Base-by-base conservation (phyloP, 768 basidiomycete genomes). In the Amanita rimosa region DNA sequence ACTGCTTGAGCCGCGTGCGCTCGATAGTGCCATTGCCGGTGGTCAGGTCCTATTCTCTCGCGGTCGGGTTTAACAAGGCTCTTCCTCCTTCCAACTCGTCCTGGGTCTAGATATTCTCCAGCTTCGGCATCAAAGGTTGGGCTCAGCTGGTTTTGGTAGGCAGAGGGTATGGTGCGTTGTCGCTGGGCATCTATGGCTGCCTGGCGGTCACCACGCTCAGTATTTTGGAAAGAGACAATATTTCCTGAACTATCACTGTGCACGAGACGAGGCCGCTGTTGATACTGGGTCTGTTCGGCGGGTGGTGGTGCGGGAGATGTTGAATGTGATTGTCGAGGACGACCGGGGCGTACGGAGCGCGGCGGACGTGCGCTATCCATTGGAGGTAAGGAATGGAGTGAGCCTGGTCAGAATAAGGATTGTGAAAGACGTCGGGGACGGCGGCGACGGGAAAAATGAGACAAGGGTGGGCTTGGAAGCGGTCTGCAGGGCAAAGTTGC, bases 11-110 rank as follows among this genome's bases (percentile, higher is more conserved):
- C 84, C 16, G 89, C 89, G 65, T 88, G 92, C 50, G 74, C 80
- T 47, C 89, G 81, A 67, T 98, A 98, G 66, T 97, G 86, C 83
- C 85, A 98, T 58, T 93, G 83, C 44, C 92, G 78, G 70, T 97
- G 92, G 36, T 81, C 81, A 8, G 93, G 92, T 59, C 97, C 93
- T 56, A 97, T 89, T 73, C 94, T 91, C 71, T 96, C 94, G 50
- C 95, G 73, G 65, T 99, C 95, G 4, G 95, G 95, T 49, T 76
- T 72, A 46, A 97, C 88, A 14, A 99, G 74, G 61, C 84, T 88
- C 74, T 93, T 94, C 74, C 96, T 97, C 61, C 96, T 70, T 50
- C 72, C 67, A 6, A 89, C 75, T 50, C 72, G 70, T 13, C 70
- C 64, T 2, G 73, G 69, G 55, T 79, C 78, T 35, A 64, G 58